These are phyloP conservation scores for Populus alba DNA, from an alignment of 345 rosid genomes.

Conservation along the genomic window DNA sequence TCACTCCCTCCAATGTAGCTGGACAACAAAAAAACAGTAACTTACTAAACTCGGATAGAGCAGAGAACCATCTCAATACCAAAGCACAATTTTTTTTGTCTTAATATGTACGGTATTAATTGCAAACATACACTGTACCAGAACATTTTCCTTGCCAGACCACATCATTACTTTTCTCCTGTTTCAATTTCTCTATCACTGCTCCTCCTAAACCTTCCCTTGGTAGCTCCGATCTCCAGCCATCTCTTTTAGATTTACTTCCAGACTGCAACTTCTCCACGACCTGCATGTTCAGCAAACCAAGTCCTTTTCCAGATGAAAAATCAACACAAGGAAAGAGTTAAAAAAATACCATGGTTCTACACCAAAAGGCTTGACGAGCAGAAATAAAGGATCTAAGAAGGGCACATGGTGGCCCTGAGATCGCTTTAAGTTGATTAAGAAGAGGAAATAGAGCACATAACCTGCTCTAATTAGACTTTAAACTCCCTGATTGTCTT, in stretches of 20 bases:
- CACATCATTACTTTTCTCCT: slow-evolving; percentile 65
- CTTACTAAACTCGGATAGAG: slow-evolving; percentile 14
- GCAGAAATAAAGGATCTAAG: too few relatives aligned
- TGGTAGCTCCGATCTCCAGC: slow-evolving; percentile 65
- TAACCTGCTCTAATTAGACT: too few relatives aligned
- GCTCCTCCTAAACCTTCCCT: slow-evolving; percentile 56
- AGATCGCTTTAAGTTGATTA: too few relatives aligned
- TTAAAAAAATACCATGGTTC: neutral
- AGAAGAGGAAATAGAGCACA: too few relatives aligned
- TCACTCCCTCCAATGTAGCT: slow-evolving; percentile 91
- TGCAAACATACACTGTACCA: slow-evolving; percentile 93
- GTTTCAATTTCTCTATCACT: slow-evolving; percentile 65
- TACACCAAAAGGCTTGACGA: neutral
- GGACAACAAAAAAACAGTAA: slow-evolving; percentile 18
- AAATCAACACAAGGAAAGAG: neutral
- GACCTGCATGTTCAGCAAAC: slow-evolving; percentile 47
- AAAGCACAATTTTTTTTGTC: neutral
- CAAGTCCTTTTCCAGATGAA: slow-evolving; percentile 2
- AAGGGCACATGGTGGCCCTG: too few relatives aligned
- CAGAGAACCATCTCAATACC: neutral
- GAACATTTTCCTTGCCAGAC: slow-evolving; percentile 97
- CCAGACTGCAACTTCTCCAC: slow-evolving; percentile 92
- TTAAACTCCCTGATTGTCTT: too few relatives aligned
- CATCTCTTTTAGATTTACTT: slow-evolving; percentile 58
- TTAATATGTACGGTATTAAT: slow-evolving; percentile 4